These are phyloP conservation scores for Ascobolus immersus DNA, from an alignment of 495 filamentous ascomycete species.

Conservation along the genomic window DNA sequence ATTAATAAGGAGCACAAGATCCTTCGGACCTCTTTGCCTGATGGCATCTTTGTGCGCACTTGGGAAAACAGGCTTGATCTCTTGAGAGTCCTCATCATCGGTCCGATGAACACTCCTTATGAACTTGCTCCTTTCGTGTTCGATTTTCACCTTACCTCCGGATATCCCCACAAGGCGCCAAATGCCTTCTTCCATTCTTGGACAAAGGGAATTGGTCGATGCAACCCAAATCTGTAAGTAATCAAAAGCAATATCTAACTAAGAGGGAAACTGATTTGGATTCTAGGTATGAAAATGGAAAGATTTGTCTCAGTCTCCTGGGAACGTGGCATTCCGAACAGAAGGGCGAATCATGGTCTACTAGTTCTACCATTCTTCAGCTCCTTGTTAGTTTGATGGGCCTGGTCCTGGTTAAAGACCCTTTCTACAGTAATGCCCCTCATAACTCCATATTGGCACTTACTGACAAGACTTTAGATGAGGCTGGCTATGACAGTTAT, in stretches of 20 bases:
- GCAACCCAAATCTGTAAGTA: conserved; percentile 40
- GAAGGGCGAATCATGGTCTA: conserved; percentile 28
- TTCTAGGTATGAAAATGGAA: conserved; percentile 17
- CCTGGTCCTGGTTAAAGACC: conserved; percentile 31
- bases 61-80: conserved; percentile 35
- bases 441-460: background rate
- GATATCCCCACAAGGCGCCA: conserved; percentile 26
- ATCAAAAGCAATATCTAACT: conserved; percentile 11
- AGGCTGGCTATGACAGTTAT: conserved; percentile 30
- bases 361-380: conserved; percentile 30
- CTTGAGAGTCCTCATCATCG: conserved; percentile 31
- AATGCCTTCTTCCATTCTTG: conserved; percentile 31
- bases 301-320: conserved; percentile 32
- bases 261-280: too few species aligned
- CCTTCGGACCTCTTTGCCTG: conserved; percentile 27
- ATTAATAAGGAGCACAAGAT: conserved; percentile 32
- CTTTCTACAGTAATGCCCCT: conserved; percentile 29
- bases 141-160: conserved; percentile 24
- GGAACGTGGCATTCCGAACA: conserved; percentile 33
- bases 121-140: conserved; percentile 35
- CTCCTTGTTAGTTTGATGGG: conserved; percentile 34
- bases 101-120: conserved; percentile 34
- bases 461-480: conserved; percentile 19
- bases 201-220: conserved; percentile 23
- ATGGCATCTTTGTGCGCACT: conserved; percentile 30